phyloP scores from a whole-genome alignment of 2,329 filamentous ascomycete species.

The Lecanicillium sp. region DNA sequence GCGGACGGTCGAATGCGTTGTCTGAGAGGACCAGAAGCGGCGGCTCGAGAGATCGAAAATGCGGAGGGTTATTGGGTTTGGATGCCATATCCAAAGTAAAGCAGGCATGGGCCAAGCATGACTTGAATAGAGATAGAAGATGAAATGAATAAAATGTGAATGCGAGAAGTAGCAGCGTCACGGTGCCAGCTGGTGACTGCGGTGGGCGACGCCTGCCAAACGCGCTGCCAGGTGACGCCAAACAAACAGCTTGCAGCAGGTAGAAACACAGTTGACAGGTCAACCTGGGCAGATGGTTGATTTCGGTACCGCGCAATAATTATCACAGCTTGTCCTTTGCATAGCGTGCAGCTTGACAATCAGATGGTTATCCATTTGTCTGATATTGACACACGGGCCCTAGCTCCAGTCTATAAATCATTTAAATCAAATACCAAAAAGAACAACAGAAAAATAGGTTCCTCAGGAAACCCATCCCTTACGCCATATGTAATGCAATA shows the following conservation, averaged over 20 bases:
- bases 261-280: constrained; percentile 12
- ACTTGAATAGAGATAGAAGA: background rate
- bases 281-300: background rate
- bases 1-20: background rate
- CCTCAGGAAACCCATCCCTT: background rate
- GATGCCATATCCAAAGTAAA: constrained; percentile 11
- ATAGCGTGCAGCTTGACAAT: background rate
- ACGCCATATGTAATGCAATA: constrained; percentile 10
- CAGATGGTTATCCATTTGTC: background rate
- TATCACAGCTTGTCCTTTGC: too few species aligned
- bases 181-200: background rate
- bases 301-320: too few species aligned
- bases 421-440: constrained; percentile 3
- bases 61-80: background rate
- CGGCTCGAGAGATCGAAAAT: background rate
- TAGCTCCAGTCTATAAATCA: constrained; percentile 4
- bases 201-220: constrained; percentile 12
- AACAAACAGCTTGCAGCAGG: background rate
- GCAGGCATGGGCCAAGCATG: constrained; percentile 7
- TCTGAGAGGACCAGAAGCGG: constrained; percentile 7
- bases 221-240: constrained; percentile 1
- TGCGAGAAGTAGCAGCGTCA: constrained; percentile 1
- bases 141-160: constrained; percentile 2
- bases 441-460: background rate
- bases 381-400: background rate